Evolutionary conservation across 2,329 filamentous ascomycete genomes (phyloP).

Genomic region (Xylaria sp.): DNA sequence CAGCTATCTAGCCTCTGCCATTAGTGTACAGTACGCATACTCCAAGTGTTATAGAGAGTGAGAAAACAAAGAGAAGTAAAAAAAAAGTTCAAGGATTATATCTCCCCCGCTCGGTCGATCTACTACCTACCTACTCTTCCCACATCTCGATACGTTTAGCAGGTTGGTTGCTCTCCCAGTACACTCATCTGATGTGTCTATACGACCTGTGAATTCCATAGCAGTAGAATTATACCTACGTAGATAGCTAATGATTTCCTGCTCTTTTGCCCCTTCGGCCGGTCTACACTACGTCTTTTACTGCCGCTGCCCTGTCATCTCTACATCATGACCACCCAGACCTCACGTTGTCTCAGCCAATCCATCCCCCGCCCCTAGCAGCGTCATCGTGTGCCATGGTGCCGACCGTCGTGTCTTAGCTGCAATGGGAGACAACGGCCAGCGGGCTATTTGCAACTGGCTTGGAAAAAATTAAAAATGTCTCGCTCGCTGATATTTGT

Average conservation of each 20-base stretch:
- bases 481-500: conserved; percentile 12
- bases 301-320: conserved; percentile 15
- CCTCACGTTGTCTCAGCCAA: not conserved
- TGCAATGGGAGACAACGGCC: not conserved
- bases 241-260: not conserved
- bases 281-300: not conserved
- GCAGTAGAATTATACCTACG: not conserved
- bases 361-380: conserved; percentile 2
- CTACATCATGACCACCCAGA: conserved; percentile 4
- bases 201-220: not conserved
- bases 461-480: not conserved
- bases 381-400: conserved; percentile 25
- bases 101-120: conserved; percentile 10
- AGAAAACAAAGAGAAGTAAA: not conserved
- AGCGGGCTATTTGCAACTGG: not conserved
- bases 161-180: not conserved
- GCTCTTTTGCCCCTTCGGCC: conserved; percentile 4
- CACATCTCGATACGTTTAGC: not conserved
- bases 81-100: not conserved
- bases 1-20: not conserved
- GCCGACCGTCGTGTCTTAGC: conserved; percentile 20
- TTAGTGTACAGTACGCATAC: too few relatives aligned
- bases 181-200: not conserved
- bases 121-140: too few relatives aligned
- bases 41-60: too few relatives aligned